Percentiles rank a stretch among this genome's conserved stretches.
Evolutionary conservation across 345 rosid genomes (phyloP).

Genomic region (Laguncularia racemosa): DNA sequence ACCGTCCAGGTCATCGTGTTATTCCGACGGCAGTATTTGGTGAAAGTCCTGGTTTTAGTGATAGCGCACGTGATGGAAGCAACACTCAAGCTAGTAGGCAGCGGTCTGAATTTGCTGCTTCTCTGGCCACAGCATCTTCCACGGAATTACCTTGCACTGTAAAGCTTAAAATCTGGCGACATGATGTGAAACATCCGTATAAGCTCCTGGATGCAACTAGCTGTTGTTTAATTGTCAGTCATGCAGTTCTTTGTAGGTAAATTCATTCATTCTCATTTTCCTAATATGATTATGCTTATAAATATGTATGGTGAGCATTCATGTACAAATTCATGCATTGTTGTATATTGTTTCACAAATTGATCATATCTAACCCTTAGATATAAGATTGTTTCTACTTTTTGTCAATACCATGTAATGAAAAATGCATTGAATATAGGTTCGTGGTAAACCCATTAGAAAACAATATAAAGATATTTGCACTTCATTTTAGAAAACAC

Average conservation of each 20-base stretch:
- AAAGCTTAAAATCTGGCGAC: conserved; percentile 84
- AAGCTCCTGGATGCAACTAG: conserved; percentile 48
- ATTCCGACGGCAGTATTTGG: conserved; percentile 14
- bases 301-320: too few species aligned
- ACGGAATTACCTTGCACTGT: conserved; percentile 97
- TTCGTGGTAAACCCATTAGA: too few species aligned
- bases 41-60: conserved; percentile 22
- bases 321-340: too few species aligned
- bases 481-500: too few species aligned
- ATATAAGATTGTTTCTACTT: too few species aligned
- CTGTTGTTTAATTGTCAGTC: conserved; percentile 70
- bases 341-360: too few species aligned
- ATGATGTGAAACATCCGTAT: conserved; percentile 67
- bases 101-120: conserved; percentile 66
- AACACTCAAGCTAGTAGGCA: conserved; percentile 58
- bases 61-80: conserved; percentile 18
- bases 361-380: too few species aligned
- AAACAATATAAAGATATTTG: too few species aligned
- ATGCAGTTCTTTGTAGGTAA: conserved; percentile 98
- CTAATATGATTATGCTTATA: neutral
- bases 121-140: conserved; percentile 74
- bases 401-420: too few species aligned
- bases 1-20: conserved; percentile 23
- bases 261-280: conserved; percentile 4
- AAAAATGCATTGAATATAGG: too few species aligned